phyloP scores from a whole-genome alignment of 2,329 filamentous ascomycete species.

The Diaporthe helianthi region DNA sequence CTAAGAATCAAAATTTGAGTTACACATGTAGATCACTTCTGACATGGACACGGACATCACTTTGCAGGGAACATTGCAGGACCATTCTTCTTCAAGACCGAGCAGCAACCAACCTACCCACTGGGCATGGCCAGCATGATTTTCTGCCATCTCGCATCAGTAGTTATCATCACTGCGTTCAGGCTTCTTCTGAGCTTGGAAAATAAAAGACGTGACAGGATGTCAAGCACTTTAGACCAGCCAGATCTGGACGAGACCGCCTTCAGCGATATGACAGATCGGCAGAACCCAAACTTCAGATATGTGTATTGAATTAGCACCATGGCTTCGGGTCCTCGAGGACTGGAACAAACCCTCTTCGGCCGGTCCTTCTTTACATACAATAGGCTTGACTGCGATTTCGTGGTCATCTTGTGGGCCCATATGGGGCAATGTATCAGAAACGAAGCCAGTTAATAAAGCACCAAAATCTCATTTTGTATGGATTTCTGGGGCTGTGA shows the following conservation, averaged over 20 bases:
- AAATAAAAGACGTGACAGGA: conserved; percentile 59
- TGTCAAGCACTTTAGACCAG: neutral
- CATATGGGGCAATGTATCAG: too few relatives aligned
- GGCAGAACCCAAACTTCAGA: conserved; percentile 51
- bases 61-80: conserved; percentile 67
- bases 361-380: neutral
- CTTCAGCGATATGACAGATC: conserved; percentile 51
- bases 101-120: conserved; percentile 65
- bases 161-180: conserved; percentile 55
- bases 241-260: conserved; percentile 47
- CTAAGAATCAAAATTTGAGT: conserved; percentile 2
- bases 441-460: too few relatives aligned
- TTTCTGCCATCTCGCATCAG: conserved; percentile 62
- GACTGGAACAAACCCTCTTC: neutral
- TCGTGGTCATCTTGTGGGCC: neutral
- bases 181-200: conserved; percentile 57
- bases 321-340: neutral
- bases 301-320: conserved; percentile 47
- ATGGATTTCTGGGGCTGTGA: too few relatives aligned
- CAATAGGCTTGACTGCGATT: too few relatives aligned
- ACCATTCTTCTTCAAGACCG: conserved; percentile 64
- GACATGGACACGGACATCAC: conserved; percentile 67
- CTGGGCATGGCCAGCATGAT: conserved; percentile 68
- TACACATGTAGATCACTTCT: conserved; percentile 28
- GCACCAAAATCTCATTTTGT: too few relatives aligned